A percentile compares a stretch with the other conserved stretches of the same genome.
phyloP scores from a whole-genome alignment of 305 asterid genomes.

The Ruellia speciosa region DNA sequence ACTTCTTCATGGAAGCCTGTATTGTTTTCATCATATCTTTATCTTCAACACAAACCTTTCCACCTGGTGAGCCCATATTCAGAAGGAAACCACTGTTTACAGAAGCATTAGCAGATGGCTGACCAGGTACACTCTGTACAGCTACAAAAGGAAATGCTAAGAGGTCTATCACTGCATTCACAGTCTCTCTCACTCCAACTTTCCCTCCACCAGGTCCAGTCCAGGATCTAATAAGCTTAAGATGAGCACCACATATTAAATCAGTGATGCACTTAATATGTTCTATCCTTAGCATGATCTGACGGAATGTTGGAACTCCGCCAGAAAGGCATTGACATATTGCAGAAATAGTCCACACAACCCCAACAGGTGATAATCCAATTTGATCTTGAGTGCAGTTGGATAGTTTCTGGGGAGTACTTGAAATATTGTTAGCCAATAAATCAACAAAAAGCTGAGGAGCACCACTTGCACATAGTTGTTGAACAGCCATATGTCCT shows the following conservation, averaged over 20 bases:
- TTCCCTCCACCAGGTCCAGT: conserved; percentile 92
- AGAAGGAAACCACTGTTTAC: conserved; percentile 89
- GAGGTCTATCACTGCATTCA: conserved; percentile 82
- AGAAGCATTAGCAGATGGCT: conserved; percentile 86
- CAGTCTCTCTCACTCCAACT: conserved; percentile 68
- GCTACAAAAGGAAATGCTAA: conserved; percentile 96
- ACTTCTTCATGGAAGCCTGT: conserved; percentile 76
- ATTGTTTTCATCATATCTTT: conserved; percentile 87
- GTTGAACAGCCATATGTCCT: conserved; percentile 97
- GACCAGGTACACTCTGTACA: conserved; percentile 72
- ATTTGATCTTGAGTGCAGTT: conserved; percentile 44
- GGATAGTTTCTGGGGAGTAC: conserved; percentile 35
- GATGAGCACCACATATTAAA: conserved; percentile 67
- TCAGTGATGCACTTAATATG: conserved; percentile 62
- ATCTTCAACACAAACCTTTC: conserved; percentile 80
- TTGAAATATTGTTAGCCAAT: conserved; percentile 48
- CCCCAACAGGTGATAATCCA: conserved; percentile 81
- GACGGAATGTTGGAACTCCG: conserved; percentile 77
- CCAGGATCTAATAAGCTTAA: conserved; percentile 71
- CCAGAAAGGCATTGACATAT: conserved; percentile 95
- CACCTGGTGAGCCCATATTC: conserved; percentile 95
- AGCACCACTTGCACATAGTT: conserved; percentile 87
- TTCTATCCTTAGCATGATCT: conserved; percentile 68
- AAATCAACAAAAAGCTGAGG: conserved; percentile 91
- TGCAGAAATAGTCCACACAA: conserved; percentile 81